Evolutionary conservation across 768 basidiomycete species (phyloP), one percentile per base, ranked within the genome.

Genomic region (Leccinum longicurvipes): DNA sequence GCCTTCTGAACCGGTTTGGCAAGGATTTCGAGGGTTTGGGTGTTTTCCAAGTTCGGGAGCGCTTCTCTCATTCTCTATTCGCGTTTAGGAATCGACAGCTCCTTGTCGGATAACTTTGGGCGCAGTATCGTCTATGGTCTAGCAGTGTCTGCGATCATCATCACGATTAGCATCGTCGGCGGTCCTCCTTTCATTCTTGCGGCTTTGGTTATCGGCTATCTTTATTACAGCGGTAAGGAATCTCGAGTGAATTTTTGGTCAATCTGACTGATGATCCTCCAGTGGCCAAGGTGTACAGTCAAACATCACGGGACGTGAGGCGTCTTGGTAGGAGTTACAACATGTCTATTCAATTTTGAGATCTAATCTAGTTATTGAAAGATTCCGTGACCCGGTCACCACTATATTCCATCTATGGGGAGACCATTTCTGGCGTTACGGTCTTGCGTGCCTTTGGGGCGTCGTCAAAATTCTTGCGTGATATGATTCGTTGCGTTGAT

Each of bases 221-320:
- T 92, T 19, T 93, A 93, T 66, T 93, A 80, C 65, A 86, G 83
- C 63, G 82, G 89, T 89, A 58, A 63, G 81, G 21, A 36, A 46
- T 44, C 15, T 28, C 41, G 21, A 23, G n/a, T n/a, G 10, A 31
- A 8, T 10, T 29, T 21, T 28, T 21, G 29, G 14, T 9, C 19
- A 31, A 2, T 24, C 12, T 21, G 34, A n/a, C 50, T 70, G 17
- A 72, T 41, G 11, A 25, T n/a, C 10, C 12, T 28, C 39, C 51
- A 73, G 73, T 76, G 58, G 74, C 74, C 51, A 78, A 74, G 60
- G 72, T 82, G 21, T 92, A 90, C 58, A 86, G 89, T 36, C 93
- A 93, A 72, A 91, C 91, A 1, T 89, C 91, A 14, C 79, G 94
- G 53, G 91, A 92, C 68, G 85, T 92, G 87, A 81, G 90, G 58